A percentile compares a stretch with the other conserved stretches of the same genome.
phyloP scores from a whole-genome alignment of 768 basidiomycete genomes.

The Lentinula sp. region DNA sequence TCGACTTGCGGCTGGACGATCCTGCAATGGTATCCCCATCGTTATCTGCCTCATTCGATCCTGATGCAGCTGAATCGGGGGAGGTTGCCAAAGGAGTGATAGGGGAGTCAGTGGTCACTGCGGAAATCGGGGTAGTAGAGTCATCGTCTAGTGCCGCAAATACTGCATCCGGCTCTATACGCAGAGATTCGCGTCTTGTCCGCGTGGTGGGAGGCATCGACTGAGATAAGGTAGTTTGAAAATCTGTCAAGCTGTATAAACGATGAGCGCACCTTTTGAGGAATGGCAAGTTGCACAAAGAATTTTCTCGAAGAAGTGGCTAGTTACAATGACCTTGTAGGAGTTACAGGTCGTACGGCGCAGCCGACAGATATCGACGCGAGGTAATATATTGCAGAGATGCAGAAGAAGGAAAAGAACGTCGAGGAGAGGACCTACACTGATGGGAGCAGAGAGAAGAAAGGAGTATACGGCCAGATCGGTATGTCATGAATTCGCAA shows the following conservation, averaged over 20 bases:
- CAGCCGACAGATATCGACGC: not conserved
- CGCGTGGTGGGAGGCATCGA: conserved; percentile 11
- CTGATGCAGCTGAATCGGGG: conserved; percentile 17
- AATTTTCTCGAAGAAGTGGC: conserved; percentile 1
- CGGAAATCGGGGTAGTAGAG: conserved; percentile 17
- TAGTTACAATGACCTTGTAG: conserved; percentile 12
- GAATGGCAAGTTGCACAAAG: not conserved
- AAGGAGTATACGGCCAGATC: not conserved
- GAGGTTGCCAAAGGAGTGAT: conserved; percentile 16
- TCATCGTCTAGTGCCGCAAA: not conserved
- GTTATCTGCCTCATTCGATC: conserved; percentile 21
- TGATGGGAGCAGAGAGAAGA: not conserved
- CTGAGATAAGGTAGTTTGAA: not conserved
- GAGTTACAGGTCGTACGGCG: not conserved
- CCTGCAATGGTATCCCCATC: conserved; percentile 27
- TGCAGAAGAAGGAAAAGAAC: not conserved
- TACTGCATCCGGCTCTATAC: conserved; percentile 13
- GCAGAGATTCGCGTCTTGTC: conserved; percentile 16
- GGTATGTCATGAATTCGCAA: conserved; percentile 2
- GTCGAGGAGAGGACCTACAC: not conserved
- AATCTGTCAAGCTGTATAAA: not conserved
- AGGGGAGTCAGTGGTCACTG: conserved; percentile 21
- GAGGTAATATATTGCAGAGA: not conserved
- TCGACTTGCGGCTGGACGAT: conserved; percentile 28
- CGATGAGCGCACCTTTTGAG: not conserved